Base-by-base conservation (phyloP, 2,329 filamentous ascomycete genomes). In the Pyrenophora seminiperda region DNA sequence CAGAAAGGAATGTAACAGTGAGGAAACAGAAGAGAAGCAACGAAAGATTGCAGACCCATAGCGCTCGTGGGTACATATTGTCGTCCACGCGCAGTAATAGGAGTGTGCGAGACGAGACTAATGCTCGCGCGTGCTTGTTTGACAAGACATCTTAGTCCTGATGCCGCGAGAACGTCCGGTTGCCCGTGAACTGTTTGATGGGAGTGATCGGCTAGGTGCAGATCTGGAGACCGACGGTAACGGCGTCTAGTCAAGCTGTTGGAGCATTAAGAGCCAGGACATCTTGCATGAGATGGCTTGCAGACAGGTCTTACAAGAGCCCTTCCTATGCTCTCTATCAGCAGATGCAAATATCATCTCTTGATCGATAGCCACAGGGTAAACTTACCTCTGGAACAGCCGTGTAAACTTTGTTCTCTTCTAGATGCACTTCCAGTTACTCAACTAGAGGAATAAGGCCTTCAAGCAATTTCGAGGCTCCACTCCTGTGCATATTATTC, bases 171-270 rank as follows among this genome's bases (percentile, higher is more conserved):
- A 11, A 40, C 10, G 11, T 20, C 56, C 47, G 53, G 57, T 51
- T 46, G 18, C 34, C 41, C 24, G 24, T 27, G 24, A 9, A 27
- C 7, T 27, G 33, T 36, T 56, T 36, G 53, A 47, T 39, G 50
- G 51, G 57, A 61, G 52, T 54, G 53, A 58, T 61, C 46, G 41
- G 57, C 62, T 56, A 43, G 51, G 53, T 45, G 39, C 29, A 42
- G 45, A 61, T 66, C 57, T 62, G 54, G 60, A 55, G 53, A 54
- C 42, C 46, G 48, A 50, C 58, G 62, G 38, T 68, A 67, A 66
- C 60, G 30, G 40, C 50, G 11, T 52, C 41, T 32, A 24, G 31
- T 33, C 36, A 47, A 36, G 47, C 53, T 62, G 65, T 53, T 56
- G 63, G 63, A 32, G 58, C 58, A 65, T 46, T 67, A 22, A 46